Conservation (phyloP, 164 flowering plant species). For the Annona cherimola region DNA sequence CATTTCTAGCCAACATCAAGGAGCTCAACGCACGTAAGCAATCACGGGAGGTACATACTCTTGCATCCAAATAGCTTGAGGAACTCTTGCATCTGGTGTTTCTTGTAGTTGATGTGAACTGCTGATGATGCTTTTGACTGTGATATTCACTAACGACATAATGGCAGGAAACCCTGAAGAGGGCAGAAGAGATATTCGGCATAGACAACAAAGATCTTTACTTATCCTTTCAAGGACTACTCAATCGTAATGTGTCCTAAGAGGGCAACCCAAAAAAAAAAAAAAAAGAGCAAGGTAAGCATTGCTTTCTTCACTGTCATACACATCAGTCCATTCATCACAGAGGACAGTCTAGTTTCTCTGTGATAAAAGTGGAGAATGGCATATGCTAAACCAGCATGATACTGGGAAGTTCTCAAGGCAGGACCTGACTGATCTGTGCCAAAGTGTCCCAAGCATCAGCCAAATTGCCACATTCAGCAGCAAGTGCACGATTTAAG, state of each 20-base stretch:
- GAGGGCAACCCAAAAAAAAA: neutral
- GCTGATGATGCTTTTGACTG: neutral
- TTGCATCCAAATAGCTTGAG: neutral
- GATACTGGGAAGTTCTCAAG: neutral
- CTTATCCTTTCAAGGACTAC: slow-evolving; percentile 78
- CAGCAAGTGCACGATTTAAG: neutral
- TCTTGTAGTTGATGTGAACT: neutral
- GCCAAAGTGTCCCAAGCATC: neutral
- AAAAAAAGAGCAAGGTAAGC: neutral
- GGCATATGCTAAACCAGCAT: neutral
- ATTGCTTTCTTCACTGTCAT: neutral
- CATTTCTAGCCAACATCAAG: slow-evolving; percentile 87
- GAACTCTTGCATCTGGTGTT: neutral
- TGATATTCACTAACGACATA: neutral
- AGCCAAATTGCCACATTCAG: neutral
- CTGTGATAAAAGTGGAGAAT: neutral
- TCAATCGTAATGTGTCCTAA: slow-evolving; percentile 48
- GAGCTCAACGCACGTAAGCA: slow-evolving; percentile 90
- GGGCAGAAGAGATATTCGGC: slow-evolving; percentile 95
- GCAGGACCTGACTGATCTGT: neutral
- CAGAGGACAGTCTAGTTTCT: neutral
- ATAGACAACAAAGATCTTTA: slow-evolving; percentile 85
- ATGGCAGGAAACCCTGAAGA: slow-evolving; percentile 76
- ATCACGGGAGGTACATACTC: slow-evolving; percentile 69
- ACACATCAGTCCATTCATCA: neutral